phyloP scores from a whole-genome alignment of 768 basidiomycete genomes.

The Tricholoma saponaceum region DNA sequence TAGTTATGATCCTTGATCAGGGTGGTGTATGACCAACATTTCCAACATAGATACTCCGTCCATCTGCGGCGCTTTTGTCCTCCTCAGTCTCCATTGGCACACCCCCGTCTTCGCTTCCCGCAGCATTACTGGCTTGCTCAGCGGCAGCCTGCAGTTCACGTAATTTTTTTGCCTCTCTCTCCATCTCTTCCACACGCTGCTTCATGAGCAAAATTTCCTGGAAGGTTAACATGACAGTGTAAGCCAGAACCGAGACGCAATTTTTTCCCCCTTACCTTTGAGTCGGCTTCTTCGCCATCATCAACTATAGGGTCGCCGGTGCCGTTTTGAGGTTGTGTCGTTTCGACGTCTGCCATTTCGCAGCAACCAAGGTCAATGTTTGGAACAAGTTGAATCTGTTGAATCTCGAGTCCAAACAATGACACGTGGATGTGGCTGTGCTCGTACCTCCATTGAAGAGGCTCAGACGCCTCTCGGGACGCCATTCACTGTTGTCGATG shows the following conservation, averaged over 20 bases:
- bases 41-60: constrained; percentile 90
- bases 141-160: constrained; percentile 82
- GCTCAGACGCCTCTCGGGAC: too few species aligned
- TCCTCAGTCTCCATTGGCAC: constrained; percentile 76
- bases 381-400: constrained; percentile 13
- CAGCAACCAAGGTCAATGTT: constrained; percentile 12
- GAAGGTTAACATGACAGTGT: constrained; percentile 16
- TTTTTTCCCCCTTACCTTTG: constrained; percentile 38
- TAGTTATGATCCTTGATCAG: constrained; percentile 6
- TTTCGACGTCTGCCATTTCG: constrained; percentile 50
- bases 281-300: constrained; percentile 61
- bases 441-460: neutral
- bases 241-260: constrained; percentile 10
- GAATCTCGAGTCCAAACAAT: constrained; percentile 14
- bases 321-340: constrained; percentile 35
- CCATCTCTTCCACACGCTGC: constrained; percentile 91
- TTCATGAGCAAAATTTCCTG: constrained; percentile 91
- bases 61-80: constrained; percentile 76
- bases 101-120: constrained; percentile 42
- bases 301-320: constrained; percentile 39
- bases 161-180: constrained; percentile 83
- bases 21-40: constrained; percentile 62
- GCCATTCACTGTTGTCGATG: neutral
- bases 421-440: constrained; percentile 17
- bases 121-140: constrained; percentile 48